These are phyloP conservation scores for Yarrowia hollandica DNA, from an alignment of 805 yeast species.

Conservation along the genomic window DNA sequence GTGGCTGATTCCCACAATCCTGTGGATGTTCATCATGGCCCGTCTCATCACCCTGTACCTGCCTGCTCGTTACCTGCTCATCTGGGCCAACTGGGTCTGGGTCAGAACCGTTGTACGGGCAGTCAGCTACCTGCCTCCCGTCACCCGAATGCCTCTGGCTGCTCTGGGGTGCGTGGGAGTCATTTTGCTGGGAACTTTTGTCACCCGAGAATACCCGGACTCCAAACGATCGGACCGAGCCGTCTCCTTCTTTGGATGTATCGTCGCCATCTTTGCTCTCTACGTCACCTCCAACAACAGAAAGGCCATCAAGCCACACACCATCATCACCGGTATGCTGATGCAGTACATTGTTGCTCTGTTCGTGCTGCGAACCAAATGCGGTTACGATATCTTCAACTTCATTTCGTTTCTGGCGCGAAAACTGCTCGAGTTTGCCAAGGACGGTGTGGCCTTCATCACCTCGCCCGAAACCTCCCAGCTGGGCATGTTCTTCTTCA, in stretches of 20 bases:
- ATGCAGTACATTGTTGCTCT: conserved; percentile 61
- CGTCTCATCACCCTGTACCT: conserved; percentile 54
- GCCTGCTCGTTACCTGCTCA: conserved; percentile 42
- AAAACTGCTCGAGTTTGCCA: conserved; percentile 57
- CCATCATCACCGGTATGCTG: conserved; percentile 60
- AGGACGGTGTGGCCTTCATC: conserved; percentile 61
- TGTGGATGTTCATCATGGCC: conserved; percentile 53
- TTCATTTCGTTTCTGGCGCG: conserved; percentile 60
- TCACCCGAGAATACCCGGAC: conserved; percentile 48
- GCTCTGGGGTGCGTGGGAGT: conserved; percentile 49
- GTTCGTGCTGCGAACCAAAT: conserved; percentile 59
- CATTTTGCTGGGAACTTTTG: conserved; percentile 56
- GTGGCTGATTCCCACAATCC: conserved; percentile 60
- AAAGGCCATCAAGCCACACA: conserved; percentile 53
- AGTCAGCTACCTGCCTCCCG: conserved; percentile 45
- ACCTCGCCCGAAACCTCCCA: conserved; percentile 47
- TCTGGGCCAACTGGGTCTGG: conserved; percentile 40
- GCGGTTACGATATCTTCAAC: conserved; percentile 62
- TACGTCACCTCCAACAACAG: conserved; percentile 51
- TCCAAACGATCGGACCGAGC: conserved; percentile 55
- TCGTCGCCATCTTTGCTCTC: conserved; percentile 49
- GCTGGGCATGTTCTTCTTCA: conserved; percentile 52
- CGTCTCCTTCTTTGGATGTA: conserved; percentile 56
- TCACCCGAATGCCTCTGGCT: conserved; percentile 49
- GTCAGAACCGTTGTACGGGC: conserved; percentile 37